phyloP scores from a whole-genome alignment of 148 eudicot genomes.

The Chenopodium formosanum region DNA sequence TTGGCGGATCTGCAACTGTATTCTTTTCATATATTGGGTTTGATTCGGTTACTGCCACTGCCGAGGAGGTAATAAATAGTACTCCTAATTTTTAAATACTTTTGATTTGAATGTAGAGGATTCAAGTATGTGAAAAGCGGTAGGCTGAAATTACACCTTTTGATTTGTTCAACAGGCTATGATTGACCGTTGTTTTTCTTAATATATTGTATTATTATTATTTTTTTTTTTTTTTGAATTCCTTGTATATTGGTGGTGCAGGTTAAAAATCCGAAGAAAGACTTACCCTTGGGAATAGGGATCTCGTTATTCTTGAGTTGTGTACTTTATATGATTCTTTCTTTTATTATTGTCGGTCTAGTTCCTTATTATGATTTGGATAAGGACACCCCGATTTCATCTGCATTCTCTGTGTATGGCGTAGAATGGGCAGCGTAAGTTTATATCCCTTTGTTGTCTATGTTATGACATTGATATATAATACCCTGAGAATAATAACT shows the following conservation, averaged over 20 bases:
- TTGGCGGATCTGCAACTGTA: conserved; percentile 69
- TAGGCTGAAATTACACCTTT: too few relatives aligned
- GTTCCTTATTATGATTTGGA: conserved; percentile 61
- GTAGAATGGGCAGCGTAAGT: conserved; percentile 75
- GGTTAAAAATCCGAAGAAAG: conserved; percentile 72
- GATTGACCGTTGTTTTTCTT: too few relatives aligned
- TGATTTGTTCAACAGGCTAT: too few relatives aligned
- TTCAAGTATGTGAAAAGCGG: too few relatives aligned
- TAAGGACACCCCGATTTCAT: conserved; percentile 72
- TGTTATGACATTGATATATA: conserved; percentile 1
- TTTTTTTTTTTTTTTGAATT: not conserved
- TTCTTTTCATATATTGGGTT: conserved; percentile 72
- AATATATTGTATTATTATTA: too few relatives aligned
- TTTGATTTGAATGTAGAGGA: not conserved
- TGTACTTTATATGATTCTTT: conserved; percentile 63
- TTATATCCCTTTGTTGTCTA: not conserved
- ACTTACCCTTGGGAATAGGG: conserved; percentile 64
- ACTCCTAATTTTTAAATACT: not conserved
- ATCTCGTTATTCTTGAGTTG: conserved; percentile 58
- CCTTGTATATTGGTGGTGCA: conserved; percentile 15
- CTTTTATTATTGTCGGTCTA: conserved; percentile 63
- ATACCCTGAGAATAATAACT: not conserved
- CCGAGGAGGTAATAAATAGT: conserved; percentile 49
- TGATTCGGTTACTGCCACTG: conserved; percentile 68
- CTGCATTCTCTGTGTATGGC: conserved; percentile 62